These are phyloP conservation scores for Leishmania martiniquensis DNA, from an alignment of 208 protist species.

Conservation along the genomic window DNA sequence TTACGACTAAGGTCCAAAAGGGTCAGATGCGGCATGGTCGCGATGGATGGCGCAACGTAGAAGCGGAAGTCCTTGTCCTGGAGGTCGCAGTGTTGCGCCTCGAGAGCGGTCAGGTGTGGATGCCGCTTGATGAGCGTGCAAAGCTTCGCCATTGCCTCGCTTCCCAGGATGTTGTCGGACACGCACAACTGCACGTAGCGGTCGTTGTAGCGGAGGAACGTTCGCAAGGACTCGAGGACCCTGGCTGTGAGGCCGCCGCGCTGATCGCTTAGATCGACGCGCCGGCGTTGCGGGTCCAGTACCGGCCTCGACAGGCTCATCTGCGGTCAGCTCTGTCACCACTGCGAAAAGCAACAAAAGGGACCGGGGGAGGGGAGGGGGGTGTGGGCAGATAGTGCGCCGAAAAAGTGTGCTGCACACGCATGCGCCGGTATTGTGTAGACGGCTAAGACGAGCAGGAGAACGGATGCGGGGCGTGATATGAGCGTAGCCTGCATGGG, in stretches of 20 bases:
- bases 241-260: slow-evolving; percentile 42
- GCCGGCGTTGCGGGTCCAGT: slow-evolving; percentile 12
- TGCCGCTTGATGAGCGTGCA: slow-evolving; percentile 62
- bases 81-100: slow-evolving; percentile 56
- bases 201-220: slow-evolving; percentile 53
- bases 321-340: background rate
- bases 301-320: slow-evolving; percentile 16
- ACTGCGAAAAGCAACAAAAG: background rate
- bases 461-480: background rate
- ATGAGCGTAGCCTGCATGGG: background rate
- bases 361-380: too few relatives aligned
- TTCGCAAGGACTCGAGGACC: slow-evolving; percentile 57
- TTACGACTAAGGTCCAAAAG: slow-evolving; percentile 75
- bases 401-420: background rate
- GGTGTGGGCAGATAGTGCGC: background rate
- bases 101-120: slow-evolving; percentile 49
- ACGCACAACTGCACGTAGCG: slow-evolving; percentile 59
- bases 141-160: slow-evolving; percentile 64
- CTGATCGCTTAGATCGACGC: slow-evolving; percentile 77
- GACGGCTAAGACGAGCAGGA: background rate
- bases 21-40: slow-evolving; percentile 28
- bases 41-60: slow-evolving; percentile 55
- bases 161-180: slow-evolving; percentile 58
- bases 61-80: slow-evolving; percentile 67
- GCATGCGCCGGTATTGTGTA: background rate